Conservation (phyloP, 345 rosid genomes). For the Syzygium oleosum region DNA sequence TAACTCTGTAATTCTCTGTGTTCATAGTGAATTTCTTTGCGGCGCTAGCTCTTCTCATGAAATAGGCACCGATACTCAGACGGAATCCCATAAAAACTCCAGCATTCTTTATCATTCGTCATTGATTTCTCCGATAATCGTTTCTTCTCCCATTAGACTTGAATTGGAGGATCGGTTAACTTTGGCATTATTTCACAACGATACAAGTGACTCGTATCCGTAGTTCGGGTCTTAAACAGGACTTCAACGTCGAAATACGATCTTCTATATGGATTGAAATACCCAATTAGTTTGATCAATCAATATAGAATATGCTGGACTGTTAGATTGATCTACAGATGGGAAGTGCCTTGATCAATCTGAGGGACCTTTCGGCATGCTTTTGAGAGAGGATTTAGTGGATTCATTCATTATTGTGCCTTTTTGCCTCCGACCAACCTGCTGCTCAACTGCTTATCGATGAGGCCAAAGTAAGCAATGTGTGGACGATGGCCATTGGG, state of each 20-base stretch:
- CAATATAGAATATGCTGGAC: background rate
- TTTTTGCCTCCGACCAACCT: background rate
- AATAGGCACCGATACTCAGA: fast-evolving
- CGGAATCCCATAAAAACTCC: background rate
- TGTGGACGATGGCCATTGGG: background rate
- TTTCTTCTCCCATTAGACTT: background rate
- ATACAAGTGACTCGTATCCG: background rate
- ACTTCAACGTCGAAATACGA: background rate
- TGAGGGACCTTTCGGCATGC: background rate
- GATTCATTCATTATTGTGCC: background rate
- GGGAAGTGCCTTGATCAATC: background rate
- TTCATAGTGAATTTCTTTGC: background rate
- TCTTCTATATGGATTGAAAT: background rate
- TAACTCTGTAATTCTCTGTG: background rate
- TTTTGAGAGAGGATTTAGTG: background rate
- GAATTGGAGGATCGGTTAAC: background rate
- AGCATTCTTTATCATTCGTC: background rate
- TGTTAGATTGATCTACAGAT: background rate
- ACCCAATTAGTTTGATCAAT: background rate
- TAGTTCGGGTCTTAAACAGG: background rate
- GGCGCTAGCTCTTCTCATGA: background rate
- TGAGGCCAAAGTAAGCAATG: background rate
- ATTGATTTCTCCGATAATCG: background rate
- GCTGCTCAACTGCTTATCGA: background rate
- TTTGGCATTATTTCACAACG: background rate